These are phyloP conservation scores for Fusarium agapanthi DNA, from an alignment of 2,329 filamentous ascomycete genomes.

Conservation along the genomic window DNA sequence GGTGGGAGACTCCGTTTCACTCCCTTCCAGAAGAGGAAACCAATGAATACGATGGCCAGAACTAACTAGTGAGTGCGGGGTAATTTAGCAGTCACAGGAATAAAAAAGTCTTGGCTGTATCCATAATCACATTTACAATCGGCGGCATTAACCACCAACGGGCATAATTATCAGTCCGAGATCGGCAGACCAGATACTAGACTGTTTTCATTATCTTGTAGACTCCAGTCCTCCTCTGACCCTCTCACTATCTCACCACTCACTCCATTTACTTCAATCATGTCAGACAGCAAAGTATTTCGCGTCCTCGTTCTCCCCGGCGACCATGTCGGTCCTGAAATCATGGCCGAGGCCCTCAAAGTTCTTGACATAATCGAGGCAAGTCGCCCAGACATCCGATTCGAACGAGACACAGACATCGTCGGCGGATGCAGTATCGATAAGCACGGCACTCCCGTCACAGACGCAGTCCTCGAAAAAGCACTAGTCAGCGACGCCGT, in stretches of 20 bases:
- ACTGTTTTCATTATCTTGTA: neutral
- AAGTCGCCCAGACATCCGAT: conserved; percentile 43
- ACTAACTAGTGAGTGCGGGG: neutral
- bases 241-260: neutral
- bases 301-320: conserved; percentile 55
- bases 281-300: conserved; percentile 19
- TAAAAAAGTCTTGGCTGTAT: neutral
- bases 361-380: conserved; percentile 54
- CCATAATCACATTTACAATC: neutral
- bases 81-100: conserved; percentile 10
- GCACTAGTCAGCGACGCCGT: conserved; percentile 54
- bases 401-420: conserved; percentile 42
- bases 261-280: neutral
- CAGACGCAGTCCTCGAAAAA: conserved; percentile 52
- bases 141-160: neutral
- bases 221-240: rapidly evolving
- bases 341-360: conserved; percentile 56
- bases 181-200: neutral
- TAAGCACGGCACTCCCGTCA: conserved; percentile 55
- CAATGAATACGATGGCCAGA: neutral
- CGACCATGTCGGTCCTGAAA: conserved; percentile 58
- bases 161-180: neutral
- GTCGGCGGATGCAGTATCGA: conserved; percentile 53
- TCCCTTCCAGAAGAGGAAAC: neutral
- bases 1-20: neutral